A percentile compares a stretch with the other conserved stretches of the same genome.
Evolutionary conservation across 2,329 filamentous ascomycete genomes (phyloP).

Genomic region (Talaromyces sp.): DNA sequence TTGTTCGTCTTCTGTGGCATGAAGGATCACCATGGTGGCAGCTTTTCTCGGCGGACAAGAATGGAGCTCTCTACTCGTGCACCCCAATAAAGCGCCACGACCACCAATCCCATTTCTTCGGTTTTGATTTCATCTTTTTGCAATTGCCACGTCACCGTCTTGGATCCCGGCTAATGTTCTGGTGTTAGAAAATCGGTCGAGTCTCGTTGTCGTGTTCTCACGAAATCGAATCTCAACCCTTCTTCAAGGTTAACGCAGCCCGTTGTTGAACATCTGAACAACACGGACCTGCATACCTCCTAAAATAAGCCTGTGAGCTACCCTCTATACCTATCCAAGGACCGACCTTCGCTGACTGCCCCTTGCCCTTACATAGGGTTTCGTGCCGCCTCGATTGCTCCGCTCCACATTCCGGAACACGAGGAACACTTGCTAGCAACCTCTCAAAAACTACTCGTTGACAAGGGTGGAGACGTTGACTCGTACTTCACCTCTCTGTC

Average conservation of each 20-base stretch:
- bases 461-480: slow-evolving; percentile 46
- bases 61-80: slow-evolving; percentile 4
- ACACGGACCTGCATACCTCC: slow-evolving; percentile 25
- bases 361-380: slow-evolving; percentile 40
- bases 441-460: slow-evolving; percentile 30
- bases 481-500: slow-evolving; percentile 43
- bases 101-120: not conserved
- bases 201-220: slow-evolving; percentile 6
- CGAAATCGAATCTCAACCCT: slow-evolving; percentile 5
- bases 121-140: not conserved
- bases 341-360: slow-evolving; percentile 34
- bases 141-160: not conserved
- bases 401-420: slow-evolving; percentile 38
- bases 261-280: slow-evolving; percentile 24
- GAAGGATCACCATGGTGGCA: slow-evolving; percentile 12
- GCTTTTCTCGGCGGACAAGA: slow-evolving; percentile 4
- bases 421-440: slow-evolving; percentile 28
- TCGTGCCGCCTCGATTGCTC: slow-evolving; percentile 31
- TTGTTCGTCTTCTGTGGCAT: slow-evolving; percentile 8
- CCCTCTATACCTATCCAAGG: slow-evolving; percentile 29
- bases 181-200: slow-evolving; percentile 9
- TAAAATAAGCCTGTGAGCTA: slow-evolving; percentile 33
- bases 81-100: not conserved
- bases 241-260: slow-evolving; percentile 14
- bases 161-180: not conserved